Conservation (phyloP, 139 green algal species). For the Tetraselmis chui region DNA sequence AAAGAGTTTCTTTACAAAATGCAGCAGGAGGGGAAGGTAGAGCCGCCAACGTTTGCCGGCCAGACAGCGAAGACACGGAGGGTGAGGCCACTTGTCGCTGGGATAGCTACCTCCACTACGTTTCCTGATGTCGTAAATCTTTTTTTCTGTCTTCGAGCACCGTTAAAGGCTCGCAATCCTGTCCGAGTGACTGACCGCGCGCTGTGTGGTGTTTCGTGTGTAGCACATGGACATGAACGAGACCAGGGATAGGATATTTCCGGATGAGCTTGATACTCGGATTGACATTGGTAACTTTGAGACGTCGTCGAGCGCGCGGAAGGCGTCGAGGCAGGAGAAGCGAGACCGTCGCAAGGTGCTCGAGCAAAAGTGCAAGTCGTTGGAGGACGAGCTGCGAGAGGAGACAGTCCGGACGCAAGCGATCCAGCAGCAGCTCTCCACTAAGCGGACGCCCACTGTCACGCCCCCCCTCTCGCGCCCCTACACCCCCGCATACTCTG, state of each 20-base stretch:
- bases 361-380: neutral
- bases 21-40: neutral
- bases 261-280: neutral
- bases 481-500: neutral
- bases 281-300: neutral
- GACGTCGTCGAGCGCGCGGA: neutral
- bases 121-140: neutral
- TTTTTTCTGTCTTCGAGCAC: neutral
- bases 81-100: neutral
- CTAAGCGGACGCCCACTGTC: neutral
- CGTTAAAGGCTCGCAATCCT: neutral
- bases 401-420: neutral
- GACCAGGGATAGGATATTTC: neutral
- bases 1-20: neutral
- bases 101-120: neutral
- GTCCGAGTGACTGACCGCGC: neutral
- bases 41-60: neutral
- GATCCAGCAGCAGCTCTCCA: neutral
- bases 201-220: neutral
- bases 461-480: neutral
- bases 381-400: neutral
- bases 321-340: neutral
- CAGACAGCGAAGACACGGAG: neutral
- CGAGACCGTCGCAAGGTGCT: neutral
- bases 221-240: neutral